Conservation (phyloP, 768 basidiomycete species). For the Agrocybe pediades region DNA sequence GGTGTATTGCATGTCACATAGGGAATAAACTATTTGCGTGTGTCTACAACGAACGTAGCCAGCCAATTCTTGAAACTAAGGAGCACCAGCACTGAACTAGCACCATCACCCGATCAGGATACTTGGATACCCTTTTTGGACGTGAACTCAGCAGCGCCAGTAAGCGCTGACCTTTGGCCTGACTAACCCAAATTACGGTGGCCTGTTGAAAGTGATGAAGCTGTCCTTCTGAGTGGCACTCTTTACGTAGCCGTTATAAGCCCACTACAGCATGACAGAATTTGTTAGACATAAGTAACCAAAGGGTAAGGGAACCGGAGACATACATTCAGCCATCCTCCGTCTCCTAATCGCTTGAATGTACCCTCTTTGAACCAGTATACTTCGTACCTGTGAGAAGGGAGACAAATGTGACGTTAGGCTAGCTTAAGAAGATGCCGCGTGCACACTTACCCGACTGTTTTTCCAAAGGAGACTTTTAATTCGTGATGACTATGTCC, state of each 20-base stretch:
- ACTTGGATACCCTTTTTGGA: no score
- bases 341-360: constrained; percentile 22
- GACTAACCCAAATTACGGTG: no score
- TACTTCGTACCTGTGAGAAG: constrained; percentile 15
- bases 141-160: no score
- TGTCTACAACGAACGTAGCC: no score
- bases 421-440: no score
- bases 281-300: background rate
- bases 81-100: no score
- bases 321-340: constrained; percentile 25
- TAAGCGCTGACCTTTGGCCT: no score
- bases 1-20: no score
- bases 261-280: background rate
- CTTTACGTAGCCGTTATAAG: background rate
- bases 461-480: constrained; percentile 11
- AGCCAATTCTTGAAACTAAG: no score
- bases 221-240: background rate
- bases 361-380: constrained; percentile 23
- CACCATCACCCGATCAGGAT: no score
- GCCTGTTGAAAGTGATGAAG: background rate
- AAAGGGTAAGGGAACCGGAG: background rate
- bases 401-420: background rate
- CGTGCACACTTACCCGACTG: constrained; percentile 16
- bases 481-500: constrained; percentile 18
- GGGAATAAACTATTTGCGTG: no score